These are phyloP conservation scores for Clonostachys rosea DNA, from an alignment of 2,329 filamentous ascomycete species.

Conservation along the genomic window DNA sequence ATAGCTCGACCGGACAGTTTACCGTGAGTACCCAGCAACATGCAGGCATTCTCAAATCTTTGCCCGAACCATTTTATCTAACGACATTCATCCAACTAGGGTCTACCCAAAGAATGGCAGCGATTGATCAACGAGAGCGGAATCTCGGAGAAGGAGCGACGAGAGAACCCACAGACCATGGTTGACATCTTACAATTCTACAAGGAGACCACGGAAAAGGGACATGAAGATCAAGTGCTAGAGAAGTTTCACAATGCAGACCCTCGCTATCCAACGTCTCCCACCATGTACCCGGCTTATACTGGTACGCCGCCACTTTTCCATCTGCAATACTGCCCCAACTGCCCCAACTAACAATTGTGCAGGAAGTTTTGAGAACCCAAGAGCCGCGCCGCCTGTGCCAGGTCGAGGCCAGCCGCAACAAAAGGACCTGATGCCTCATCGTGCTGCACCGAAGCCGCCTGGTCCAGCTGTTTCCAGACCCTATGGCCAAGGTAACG, in stretches of 20 bases:
- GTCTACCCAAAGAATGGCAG: slow-evolving; percentile 97
- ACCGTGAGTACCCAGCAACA: slow-evolving; percentile 59
- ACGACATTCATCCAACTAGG: slow-evolving; percentile 41
- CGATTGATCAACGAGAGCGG: slow-evolving; percentile 91
- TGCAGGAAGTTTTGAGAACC: slow-evolving; percentile 90
- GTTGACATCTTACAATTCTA: slow-evolving; percentile 96
- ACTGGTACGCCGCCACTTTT: slow-evolving; percentile 48
- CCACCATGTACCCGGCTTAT: slow-evolving; percentile 33
- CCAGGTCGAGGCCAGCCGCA: slow-evolving; percentile 50
- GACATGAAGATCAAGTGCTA: slow-evolving; percentile 81
- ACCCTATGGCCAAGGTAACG: slow-evolving; percentile 40
- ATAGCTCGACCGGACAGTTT: slow-evolving; percentile 93
- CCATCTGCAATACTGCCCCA: slow-evolving; percentile 31
- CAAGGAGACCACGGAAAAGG: slow-evolving; percentile 83
- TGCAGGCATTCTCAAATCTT: not conserved
- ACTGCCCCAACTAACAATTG: not conserved
- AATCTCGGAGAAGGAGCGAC: slow-evolving; percentile 92
- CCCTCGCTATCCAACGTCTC: slow-evolving; percentile 9
- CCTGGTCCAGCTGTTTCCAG: slow-evolving; percentile 54
- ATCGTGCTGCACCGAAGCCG: slow-evolving; percentile 82
- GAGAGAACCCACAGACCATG: slow-evolving; percentile 92
- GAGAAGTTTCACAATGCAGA: slow-evolving; percentile 83
- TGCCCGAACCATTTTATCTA: not conserved
- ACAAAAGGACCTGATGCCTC: slow-evolving; percentile 62
- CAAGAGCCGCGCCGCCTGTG: slow-evolving; percentile 85